phyloP scores from a whole-genome alignment of 495 filamentous ascomycete species.

The Penicillium paradoxum region DNA sequence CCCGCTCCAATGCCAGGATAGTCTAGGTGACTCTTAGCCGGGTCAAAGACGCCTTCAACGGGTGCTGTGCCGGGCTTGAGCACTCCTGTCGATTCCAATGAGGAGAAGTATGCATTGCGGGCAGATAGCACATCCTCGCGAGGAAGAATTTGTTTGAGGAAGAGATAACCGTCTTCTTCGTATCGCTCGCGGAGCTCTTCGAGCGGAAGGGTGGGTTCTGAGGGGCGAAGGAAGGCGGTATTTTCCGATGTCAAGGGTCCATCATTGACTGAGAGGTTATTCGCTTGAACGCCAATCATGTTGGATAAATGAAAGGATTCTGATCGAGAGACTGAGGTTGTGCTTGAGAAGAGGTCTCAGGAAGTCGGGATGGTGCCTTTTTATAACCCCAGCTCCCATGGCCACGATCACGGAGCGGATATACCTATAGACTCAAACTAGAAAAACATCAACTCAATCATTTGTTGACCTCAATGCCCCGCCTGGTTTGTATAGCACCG shows the following conservation, averaged over 20 bases:
- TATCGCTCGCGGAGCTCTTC: slow-evolving; percentile 48
- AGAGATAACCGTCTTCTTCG: slow-evolving; percentile 55
- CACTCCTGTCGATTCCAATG: slow-evolving; percentile 50
- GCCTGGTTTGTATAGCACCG: slow-evolving; percentile 4
- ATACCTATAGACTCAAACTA: not conserved
- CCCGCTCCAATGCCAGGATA: slow-evolving; percentile 58
- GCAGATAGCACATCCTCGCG: slow-evolving; percentile 52
- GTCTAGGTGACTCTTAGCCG: slow-evolving; percentile 36
- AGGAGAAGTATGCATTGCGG: slow-evolving; percentile 53
- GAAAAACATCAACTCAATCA: slow-evolving; percentile 7
- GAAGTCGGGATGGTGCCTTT: not conserved
- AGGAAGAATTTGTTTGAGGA: slow-evolving; percentile 55
- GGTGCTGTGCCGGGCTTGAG: slow-evolving; percentile 42
- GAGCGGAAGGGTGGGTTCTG: slow-evolving; percentile 33
- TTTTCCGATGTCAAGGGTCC: slow-evolving; percentile 47
- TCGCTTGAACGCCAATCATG: slow-evolving; percentile 30
- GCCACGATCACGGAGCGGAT: slow-evolving; percentile 9
- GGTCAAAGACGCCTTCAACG: slow-evolving; percentile 50
- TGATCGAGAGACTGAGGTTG: not conserved
- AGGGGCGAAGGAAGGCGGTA: slow-evolving; percentile 40
- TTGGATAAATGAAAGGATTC: not conserved
- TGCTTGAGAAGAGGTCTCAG: not conserved
- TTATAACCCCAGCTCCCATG: slow-evolving; percentile 2
- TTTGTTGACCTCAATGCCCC: slow-evolving; percentile 1
- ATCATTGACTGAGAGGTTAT: slow-evolving; percentile 46